phyloP scores from a whole-genome alignment of 2,329 filamentous ascomycete genomes.

The Colletotrichum siamense region DNA sequence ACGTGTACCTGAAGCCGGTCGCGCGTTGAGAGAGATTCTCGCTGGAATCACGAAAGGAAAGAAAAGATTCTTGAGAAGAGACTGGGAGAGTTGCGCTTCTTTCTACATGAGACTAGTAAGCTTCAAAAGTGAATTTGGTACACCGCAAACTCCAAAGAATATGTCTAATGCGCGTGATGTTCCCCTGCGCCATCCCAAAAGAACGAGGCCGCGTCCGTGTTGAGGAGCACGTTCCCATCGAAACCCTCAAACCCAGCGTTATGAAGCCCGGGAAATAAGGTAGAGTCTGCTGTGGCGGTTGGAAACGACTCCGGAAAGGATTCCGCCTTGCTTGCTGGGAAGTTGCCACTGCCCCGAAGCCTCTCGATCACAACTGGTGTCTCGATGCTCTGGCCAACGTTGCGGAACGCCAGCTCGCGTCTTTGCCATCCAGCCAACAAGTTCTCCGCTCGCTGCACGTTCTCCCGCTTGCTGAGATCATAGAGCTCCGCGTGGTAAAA shows the following conservation, averaged over 20 bases:
- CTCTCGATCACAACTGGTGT: slow-evolving; percentile 51
- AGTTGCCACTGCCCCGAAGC: slow-evolving; percentile 40
- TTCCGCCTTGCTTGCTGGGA: background rate
- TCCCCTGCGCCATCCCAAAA: background rate
- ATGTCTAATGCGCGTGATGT: background rate
- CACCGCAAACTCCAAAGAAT: no score
- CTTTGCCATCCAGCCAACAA: slow-evolving; percentile 57
- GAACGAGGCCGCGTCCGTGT: background rate
- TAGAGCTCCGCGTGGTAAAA: slow-evolving; percentile 54
- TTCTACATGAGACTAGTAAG: background rate
- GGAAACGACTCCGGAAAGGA: background rate
- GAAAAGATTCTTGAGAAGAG: background rate
- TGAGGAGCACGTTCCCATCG: background rate
- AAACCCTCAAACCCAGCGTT: background rate
- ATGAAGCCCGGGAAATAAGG: background rate
- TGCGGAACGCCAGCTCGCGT: slow-evolving; percentile 47
- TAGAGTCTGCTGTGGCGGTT: background rate
- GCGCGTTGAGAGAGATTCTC: background rate
- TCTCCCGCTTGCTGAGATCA: slow-evolving; percentile 49
- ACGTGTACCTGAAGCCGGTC: background rate
- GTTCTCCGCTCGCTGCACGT: slow-evolving; percentile 50
- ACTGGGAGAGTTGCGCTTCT: no score
- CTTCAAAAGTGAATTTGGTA: background rate
- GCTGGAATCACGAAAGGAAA: background rate
- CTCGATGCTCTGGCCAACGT: slow-evolving; percentile 41